Conservation (phyloP, 192 early-diverging fungal species). For the Coemansia sp. region DNA sequence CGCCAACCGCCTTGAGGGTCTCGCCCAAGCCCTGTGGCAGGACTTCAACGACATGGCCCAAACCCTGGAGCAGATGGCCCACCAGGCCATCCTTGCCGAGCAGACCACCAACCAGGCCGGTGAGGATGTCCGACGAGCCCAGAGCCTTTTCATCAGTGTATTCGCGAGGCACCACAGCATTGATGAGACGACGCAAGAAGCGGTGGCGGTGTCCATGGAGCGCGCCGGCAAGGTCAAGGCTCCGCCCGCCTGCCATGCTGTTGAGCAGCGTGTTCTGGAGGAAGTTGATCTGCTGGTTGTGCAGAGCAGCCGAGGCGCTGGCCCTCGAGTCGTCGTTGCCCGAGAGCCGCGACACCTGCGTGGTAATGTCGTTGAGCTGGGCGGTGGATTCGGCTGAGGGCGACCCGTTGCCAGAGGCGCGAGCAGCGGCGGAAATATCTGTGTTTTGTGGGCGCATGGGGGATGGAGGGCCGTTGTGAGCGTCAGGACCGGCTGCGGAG, state of each 20-base stretch:
- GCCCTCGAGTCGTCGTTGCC: conserved; percentile 26
- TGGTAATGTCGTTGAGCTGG: conserved; percentile 44
- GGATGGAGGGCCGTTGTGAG: neutral
- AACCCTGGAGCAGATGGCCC: conserved; percentile 39
- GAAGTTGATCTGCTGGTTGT: conserved; percentile 51
- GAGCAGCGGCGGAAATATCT: conserved; percentile 18
- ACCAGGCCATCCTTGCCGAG: conserved; percentile 44
- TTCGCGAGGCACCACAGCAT: conserved; percentile 23
- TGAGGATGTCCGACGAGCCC: conserved; percentile 38
- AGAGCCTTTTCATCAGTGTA: conserved; percentile 16
- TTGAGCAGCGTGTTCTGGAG: conserved; percentile 46
- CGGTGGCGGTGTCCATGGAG: conserved; percentile 36
- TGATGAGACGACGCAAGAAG: conserved; percentile 32
- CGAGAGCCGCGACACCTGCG: conserved; percentile 36
- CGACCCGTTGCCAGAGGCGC: conserved; percentile 28
- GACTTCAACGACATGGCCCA: conserved; percentile 49
- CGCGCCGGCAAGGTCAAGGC: conserved; percentile 29
- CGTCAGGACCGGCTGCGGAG: conserved; percentile 3
- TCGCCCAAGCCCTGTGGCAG: conserved; percentile 43
- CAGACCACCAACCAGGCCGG: conserved; percentile 31
- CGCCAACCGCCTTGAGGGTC: conserved; percentile 50
- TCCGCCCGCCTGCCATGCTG: conserved; percentile 28
- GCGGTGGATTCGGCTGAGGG: conserved; percentile 38
- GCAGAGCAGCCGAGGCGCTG: conserved; percentile 44
- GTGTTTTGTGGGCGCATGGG: neutral